A percentile compares a stretch with the other conserved stretches of the same genome.
phyloP scores from a whole-genome alignment of 2,329 filamentous ascomycete genomes.

The Pseudopyrenochaeta lycopersici region DNA sequence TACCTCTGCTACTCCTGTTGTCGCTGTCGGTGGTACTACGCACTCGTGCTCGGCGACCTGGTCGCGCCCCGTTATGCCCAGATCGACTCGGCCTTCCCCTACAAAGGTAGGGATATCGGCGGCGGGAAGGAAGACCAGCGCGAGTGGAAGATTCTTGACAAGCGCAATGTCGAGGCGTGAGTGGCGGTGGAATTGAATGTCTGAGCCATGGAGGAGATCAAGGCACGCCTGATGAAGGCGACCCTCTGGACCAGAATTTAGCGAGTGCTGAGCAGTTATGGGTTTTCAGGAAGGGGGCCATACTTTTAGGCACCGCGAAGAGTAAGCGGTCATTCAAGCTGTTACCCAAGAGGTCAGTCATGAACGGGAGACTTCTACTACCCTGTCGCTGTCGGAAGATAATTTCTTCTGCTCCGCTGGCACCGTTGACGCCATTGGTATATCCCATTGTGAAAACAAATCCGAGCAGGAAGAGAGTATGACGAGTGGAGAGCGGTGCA shows the following conservation, averaged over 20 bases:
- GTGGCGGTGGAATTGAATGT: slow-evolving; percentile 96
- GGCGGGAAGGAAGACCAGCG: slow-evolving; percentile 94
- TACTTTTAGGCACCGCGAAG: slow-evolving; percentile 98
- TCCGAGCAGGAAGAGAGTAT: slow-evolving; percentile 6
- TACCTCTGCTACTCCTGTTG: slow-evolving; percentile 77
- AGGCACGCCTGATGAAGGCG: slow-evolving; percentile 87
- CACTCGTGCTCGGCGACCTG: slow-evolving; percentile 92
- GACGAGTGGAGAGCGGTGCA: slow-evolving; percentile 16
- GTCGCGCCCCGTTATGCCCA: slow-evolving; percentile 94
- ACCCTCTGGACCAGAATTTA: slow-evolving; percentile 71
- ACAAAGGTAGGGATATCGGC: slow-evolving; percentile 98
- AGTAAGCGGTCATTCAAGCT: slow-evolving; percentile 92
- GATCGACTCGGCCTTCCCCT: slow-evolving; percentile 89
- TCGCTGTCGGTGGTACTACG: slow-evolving; percentile 56
- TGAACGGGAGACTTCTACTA: slow-evolving; percentile 47
- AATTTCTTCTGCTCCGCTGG: slow-evolving; percentile 29
- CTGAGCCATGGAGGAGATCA: slow-evolving; percentile 89
- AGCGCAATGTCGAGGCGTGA: slow-evolving; percentile 96
- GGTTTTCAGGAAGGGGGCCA: slow-evolving; percentile 53
- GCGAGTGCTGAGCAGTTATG: not conserved
- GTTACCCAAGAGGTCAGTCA: slow-evolving; percentile 51
- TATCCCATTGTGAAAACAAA: slow-evolving; percentile 30
- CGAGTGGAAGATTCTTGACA: slow-evolving; percentile 95
- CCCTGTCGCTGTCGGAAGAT: slow-evolving; percentile 36
- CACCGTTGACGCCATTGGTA: slow-evolving; percentile 25